These are phyloP conservation scores for Escallonia herrerae DNA, from an alignment of 129 eudicot species.

Conservation along the genomic window DNA sequence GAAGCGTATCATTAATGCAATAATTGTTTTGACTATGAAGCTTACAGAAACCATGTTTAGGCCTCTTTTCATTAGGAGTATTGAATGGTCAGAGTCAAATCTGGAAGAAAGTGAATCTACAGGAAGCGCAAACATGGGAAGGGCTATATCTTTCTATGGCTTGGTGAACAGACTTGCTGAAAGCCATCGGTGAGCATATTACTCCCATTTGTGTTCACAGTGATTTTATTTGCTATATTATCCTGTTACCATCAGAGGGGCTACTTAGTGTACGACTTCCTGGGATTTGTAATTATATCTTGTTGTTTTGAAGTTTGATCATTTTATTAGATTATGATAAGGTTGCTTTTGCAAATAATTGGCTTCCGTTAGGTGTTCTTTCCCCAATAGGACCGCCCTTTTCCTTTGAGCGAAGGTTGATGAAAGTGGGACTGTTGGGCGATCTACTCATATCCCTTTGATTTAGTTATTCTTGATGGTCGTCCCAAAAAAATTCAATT, in stretches of 20 bases:
- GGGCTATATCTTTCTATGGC: slow-evolving; percentile 66
- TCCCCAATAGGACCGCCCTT: too few species aligned
- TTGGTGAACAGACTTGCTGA: slow-evolving; percentile 76
- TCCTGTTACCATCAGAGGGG: background rate
- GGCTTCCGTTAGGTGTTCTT: too few species aligned
- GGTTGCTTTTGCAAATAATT: too few species aligned
- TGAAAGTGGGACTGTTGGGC: too few species aligned
- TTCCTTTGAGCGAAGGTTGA: too few species aligned
- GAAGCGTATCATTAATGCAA: slow-evolving; percentile 54
- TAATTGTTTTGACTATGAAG: slow-evolving; percentile 59
- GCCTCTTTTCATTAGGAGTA: slow-evolving; percentile 83
- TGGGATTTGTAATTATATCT: too few species aligned
- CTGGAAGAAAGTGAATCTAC: slow-evolving; percentile 32
- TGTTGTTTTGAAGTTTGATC: background rate
- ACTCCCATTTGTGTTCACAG: background rate
- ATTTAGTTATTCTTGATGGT: too few species aligned
- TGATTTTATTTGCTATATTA: background rate
- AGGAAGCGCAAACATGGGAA: slow-evolving; percentile 33
- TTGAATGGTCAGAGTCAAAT: slow-evolving; percentile 74
- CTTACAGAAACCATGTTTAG: slow-evolving; percentile 92
- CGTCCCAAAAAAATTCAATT: too few species aligned
- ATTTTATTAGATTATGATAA: too few species aligned
- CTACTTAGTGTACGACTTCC: background rate
- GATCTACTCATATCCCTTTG: too few species aligned
- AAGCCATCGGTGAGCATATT: slow-evolving; percentile 50